Evolutionary conservation across 2,329 filamentous ascomycete species (phyloP).

Genomic region (Colletotrichum spinosum): DNA sequence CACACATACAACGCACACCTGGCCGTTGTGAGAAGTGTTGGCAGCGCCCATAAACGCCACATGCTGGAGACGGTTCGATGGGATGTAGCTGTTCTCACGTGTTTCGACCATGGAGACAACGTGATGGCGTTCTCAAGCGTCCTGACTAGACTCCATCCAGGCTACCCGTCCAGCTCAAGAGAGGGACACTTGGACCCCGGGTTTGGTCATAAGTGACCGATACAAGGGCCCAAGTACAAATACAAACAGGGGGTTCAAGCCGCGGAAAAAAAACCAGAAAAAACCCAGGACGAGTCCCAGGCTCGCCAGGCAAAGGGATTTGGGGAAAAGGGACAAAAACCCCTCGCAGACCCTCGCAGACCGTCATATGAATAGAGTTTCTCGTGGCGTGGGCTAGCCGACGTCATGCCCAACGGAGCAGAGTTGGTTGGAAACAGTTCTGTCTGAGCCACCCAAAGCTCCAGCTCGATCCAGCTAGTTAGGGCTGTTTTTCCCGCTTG

Average conservation of each 20-base stretch:
- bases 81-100: conserved; percentile 6
- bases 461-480: neutral
- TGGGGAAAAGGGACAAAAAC: neutral
- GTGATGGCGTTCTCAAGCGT: conserved; percentile 1
- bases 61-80: conserved; percentile 15
- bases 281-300: neutral
- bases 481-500: conserved; percentile 7
- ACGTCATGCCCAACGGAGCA: conserved; percentile 25
- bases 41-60: conserved; percentile 24
- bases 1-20: conserved; percentile 3
- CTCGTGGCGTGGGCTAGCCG: conserved; percentile 25
- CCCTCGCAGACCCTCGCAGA: neutral
- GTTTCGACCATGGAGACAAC: conserved; percentile 4
- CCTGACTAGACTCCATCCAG: neutral
- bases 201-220: conserved; percentile 4
- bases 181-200: neutral
- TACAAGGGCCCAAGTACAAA: conserved; percentile 1
- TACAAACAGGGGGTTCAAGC: conserved; percentile 9
- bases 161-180: no score
- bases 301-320: neutral
- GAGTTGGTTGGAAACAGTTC: conserved; percentile 23
- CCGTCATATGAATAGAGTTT: conserved; percentile 34
- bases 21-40: conserved; percentile 6
- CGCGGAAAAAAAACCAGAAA: conserved; percentile 1
- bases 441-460: conserved; percentile 25